A percentile compares a stretch with the other conserved stretches of the same genome.
Conservation (phyloP, 768 basidiomycete genomes). For the Gautieria morchelliformis region DNA sequence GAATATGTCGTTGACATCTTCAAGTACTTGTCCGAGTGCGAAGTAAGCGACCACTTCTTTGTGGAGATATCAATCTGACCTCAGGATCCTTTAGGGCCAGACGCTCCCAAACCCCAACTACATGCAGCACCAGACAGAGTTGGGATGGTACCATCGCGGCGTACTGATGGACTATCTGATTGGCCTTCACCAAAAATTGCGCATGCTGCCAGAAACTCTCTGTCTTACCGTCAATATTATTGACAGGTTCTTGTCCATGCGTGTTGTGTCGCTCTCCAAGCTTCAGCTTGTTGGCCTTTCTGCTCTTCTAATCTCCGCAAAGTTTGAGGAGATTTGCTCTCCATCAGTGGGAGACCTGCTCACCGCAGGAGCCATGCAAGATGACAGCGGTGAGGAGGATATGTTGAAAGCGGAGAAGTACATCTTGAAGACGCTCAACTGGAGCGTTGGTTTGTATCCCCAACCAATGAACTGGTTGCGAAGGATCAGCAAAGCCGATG, state of each 20-base stretch:
- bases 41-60: conserved; percentile 40
- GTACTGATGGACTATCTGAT: conserved; percentile 91
- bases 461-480: conserved; percentile 86
- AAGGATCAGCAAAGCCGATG: conserved; percentile 87
- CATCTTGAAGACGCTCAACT: conserved; percentile 75
- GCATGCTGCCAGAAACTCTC: conserved; percentile 80
- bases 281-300: conserved; percentile 87
- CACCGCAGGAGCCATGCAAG: not conserved
- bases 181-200: conserved; percentile 82
- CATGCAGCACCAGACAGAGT: conserved; percentile 73
- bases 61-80: not conserved
- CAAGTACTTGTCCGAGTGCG: conserved; percentile 76
- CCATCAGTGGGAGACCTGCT: conserved; percentile 72
- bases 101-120: conserved; percentile 82
- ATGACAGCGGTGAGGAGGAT: conserved; percentile 51
- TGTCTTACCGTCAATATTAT: conserved; percentile 83
- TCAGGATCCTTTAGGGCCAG: conserved; percentile 28
- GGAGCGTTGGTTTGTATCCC: conserved; percentile 69
- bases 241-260: conserved; percentile 55
- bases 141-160: conserved; percentile 84
- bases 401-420: conserved; percentile 86
- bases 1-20: conserved; percentile 95
- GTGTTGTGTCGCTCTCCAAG: conserved; percentile 71
- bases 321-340: conserved; percentile 88
- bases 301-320: conserved; percentile 79